Evolutionary conservation across 2,329 filamentous ascomycete species (phyloP).

Genomic region (Endothia cerciana): DNA sequence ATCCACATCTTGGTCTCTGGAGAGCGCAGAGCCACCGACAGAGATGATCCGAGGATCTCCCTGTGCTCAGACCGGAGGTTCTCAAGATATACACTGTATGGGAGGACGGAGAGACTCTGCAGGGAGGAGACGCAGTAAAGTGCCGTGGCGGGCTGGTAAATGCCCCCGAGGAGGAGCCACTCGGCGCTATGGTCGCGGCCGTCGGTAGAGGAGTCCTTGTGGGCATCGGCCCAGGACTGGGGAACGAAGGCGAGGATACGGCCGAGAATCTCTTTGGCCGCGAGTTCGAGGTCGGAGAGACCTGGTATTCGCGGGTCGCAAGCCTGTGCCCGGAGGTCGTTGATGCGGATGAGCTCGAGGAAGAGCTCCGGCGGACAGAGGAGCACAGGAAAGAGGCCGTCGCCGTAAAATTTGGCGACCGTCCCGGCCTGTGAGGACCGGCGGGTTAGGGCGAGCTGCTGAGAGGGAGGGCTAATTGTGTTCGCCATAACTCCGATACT

Average conservation of each 20-base stretch:
- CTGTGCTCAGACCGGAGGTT: constrained; percentile 16
- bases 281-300: background rate
- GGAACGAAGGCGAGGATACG: constrained; percentile 38
- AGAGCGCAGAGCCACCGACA: constrained; percentile 31
- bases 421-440: constrained; percentile 36
- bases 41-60: constrained; percentile 29
- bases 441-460: constrained; percentile 35
- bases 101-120: constrained; percentile 39
- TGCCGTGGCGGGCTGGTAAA: constrained; percentile 39
- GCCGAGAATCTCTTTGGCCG: constrained; percentile 30
- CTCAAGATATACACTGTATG: constrained; percentile 1
- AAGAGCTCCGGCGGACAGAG: constrained; percentile 40
- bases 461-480: constrained; percentile 41
- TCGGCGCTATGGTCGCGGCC: constrained; percentile 21
- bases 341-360: constrained; percentile 41
- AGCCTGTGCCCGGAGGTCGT: constrained; percentile 38
- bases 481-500: constrained; percentile 41
- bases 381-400: constrained; percentile 33
- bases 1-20: constrained; percentile 34
- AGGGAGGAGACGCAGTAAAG: constrained; percentile 44
- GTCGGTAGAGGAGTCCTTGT: constrained; percentile 32
- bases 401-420: constrained; percentile 32
- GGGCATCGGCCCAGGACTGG: constrained; percentile 36
- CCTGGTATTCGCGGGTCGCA: background rate
- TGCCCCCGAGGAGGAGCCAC: constrained; percentile 37